Evolutionary conservation across 2,329 filamentous ascomycete genomes (phyloP), one percentile per base, ranked within the genome.

Genomic region (Mycogone perniciosa): DNA sequence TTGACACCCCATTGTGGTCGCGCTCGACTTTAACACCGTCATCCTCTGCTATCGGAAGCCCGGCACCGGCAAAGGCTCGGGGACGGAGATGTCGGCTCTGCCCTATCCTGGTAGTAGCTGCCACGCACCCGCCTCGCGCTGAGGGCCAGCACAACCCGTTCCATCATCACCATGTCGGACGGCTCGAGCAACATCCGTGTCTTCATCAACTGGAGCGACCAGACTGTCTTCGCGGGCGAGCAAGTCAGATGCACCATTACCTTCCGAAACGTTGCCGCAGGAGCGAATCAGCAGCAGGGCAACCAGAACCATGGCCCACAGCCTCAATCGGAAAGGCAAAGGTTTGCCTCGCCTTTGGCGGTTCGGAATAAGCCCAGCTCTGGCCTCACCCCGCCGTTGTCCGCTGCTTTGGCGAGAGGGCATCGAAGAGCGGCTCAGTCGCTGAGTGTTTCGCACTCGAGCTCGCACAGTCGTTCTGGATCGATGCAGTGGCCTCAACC

Each of bases 171-270:
- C 64, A 80, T 80, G 76, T 67, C 74, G 59, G 74, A 77, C 62
- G 65, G 62, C 58, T 61, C 67, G 55, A 75, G 73, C 71, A 92
- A 95, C 75, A 89, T 99, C 67, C 88, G 91, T 69, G 92, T 96
- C 70, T 96, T 92, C 68, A 89, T 99, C 69, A 85, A 86, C 73
- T 99, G 92, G 88, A 86, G 89, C 68, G 88, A 95, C 66, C 85
- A 92, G 68, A 91, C 88, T 55, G 89, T 99, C 62, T 99, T 97
- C 72, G 89, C 93, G 51, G 93, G 93, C 70, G 93, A 99, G 76
- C 87, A 96, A 64, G 81, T 97, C 64, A 88, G 91, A 72, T 97
- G 93, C 71, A 90, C 85, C 59, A 95, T 99, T 68, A 96, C 89
- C 46, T 99, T 99, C 73, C 92, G 87, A 71, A 99, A 99, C 67